These are phyloP conservation scores for Penicillium subrubescens DNA, from an alignment of 495 filamentous ascomycete species.

Conservation along the genomic window DNA sequence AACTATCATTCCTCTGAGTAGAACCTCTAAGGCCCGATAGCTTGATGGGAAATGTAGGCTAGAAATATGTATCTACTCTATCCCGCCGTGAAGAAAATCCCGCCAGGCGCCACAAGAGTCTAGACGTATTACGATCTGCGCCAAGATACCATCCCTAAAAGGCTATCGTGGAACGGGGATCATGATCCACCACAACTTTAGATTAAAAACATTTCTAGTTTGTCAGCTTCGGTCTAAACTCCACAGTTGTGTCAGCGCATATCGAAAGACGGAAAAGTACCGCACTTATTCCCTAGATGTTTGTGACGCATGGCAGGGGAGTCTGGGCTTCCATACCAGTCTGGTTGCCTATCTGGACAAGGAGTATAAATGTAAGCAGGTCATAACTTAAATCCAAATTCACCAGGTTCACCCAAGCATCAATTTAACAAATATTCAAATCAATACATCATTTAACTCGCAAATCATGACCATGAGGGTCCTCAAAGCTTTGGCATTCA, in stretches of 20 bases:
- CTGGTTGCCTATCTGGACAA: not conserved
- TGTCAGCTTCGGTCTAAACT: not conserved
- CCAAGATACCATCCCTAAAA: not conserved
- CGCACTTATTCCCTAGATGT: not conserved
- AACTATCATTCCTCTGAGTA: too few relatives aligned
- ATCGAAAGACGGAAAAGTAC: not conserved
- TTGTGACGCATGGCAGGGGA: not conserved
- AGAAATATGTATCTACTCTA: not conserved
- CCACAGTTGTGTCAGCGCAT: not conserved
- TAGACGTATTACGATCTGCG: not conserved
- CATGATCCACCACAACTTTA: not conserved
- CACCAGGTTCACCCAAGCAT: not conserved
- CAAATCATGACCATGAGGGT: not conserved
- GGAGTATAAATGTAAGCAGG: not conserved
- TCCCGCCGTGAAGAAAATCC: not conserved
- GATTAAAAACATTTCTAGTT: not conserved
- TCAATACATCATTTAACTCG: not conserved
- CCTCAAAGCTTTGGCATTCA: not conserved
- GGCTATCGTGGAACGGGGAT: not conserved
- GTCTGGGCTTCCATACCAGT: not conserved
- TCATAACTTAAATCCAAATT: not conserved
- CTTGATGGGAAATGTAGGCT: not conserved
- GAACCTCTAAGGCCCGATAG: too few relatives aligned
- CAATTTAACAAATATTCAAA: not conserved
- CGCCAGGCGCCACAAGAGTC: not conserved